Conservation (phyloP, 768 basidiomycete genomes). For the Phallus indusiatus region DNA sequence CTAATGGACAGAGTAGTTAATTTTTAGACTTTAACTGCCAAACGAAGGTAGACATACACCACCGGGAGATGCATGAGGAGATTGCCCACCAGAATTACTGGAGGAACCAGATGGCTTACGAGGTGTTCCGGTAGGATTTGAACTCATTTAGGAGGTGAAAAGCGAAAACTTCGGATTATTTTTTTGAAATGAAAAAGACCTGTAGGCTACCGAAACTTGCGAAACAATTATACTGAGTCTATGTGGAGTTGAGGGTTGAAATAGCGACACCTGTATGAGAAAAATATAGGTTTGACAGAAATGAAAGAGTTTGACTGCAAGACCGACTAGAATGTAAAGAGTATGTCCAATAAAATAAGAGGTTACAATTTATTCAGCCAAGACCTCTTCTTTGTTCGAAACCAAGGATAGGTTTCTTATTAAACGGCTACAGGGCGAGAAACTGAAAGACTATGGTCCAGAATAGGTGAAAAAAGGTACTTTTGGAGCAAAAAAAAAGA, state of each 20-base stretch:
- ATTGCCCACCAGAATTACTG: conserved; percentile 52
- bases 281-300: neutral
- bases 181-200: conserved; percentile 3
- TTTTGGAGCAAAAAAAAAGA: conserved; percentile 1
- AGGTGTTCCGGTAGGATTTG: conserved; percentile 32
- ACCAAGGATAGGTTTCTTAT: neutral
- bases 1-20: conserved; percentile 22
- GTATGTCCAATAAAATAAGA: neutral
- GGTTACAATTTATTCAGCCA: neutral
- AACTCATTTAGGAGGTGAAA: conserved; percentile 23
- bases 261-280: neutral
- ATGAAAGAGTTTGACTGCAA: neutral
- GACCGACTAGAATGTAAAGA: neutral
- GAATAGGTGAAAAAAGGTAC: conserved; percentile 24
- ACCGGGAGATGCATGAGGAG: conserved; percentile 50
- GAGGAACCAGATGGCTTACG: conserved; percentile 65
- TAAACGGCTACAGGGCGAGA: neutral
- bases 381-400: neutral
- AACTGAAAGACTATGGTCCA: conserved; percentile 11
- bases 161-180: conserved; percentile 10
- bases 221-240: conserved; percentile 17
- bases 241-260: neutral
- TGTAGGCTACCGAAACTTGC: conserved; percentile 21
- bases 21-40: neutral
- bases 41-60: conserved; percentile 33